Evolutionary conservation across 2,329 filamentous ascomycete species (phyloP), one percentile per base, ranked within the genome.

Genomic region (Scytalidium sp.): DNA sequence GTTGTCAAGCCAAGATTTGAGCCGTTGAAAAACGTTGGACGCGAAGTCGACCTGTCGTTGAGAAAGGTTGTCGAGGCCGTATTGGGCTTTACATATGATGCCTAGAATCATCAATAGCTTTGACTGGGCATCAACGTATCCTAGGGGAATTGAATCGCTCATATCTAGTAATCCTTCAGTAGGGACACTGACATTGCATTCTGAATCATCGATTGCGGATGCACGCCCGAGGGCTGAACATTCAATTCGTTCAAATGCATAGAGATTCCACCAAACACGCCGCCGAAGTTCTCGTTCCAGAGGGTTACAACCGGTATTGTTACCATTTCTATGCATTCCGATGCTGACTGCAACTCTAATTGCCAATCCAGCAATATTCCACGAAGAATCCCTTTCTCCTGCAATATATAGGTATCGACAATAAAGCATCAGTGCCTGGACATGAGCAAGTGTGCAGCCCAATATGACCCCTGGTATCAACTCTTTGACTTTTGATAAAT

Each of bases 391-490:
- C 27, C 70, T 65, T 52, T 71, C 69, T 55, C 71, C 71, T 2
- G 70, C 71, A 54, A 73, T 73, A 60, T 74, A 70, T 19, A 74
- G 67, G 50, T 74, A 70, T 5, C 72, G 56, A 8, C 70, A 67
- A 8, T 69, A 66, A 10, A 74, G 64, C 58, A 74, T 58, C 41
- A 74, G 60, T 3, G 70, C 68, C 57, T 73, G 70, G 8, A 74
- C 66, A 29, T 29, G 25, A 29, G 25, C 13, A 13, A 29, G 25
- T 29, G 25, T 29, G 25, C 25, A 29, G 7, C 25, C 25, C 8
- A 13, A 29, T 29, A 29, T 29, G 13, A 29, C 13, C 7, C 13
- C 25, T 7, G 25, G 25, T 13, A 29, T 8, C 25, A 29, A 13
- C 13, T 29, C 25, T 29, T 29, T 29, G 8, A 29, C 25, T 29